Evolutionary conservation across 192 early-diverging fungal species (phyloP), one percentile per base, ranked within the genome.

Genomic region (Dissophora ornata): DNA sequence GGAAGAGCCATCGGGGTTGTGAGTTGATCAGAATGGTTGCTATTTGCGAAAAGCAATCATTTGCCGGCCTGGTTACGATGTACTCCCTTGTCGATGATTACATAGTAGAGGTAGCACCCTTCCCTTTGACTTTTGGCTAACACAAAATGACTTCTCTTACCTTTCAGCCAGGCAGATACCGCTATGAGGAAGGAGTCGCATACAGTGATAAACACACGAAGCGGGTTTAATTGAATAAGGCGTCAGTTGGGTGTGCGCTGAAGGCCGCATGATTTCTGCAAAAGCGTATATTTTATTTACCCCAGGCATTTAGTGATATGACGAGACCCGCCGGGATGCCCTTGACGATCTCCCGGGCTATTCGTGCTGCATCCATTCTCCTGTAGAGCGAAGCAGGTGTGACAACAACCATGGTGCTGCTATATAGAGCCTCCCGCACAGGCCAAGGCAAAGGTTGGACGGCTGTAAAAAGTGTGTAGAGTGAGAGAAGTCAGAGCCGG

Each of bases 11-110:
- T 38, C 73, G 50, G 30, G 73, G 73, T 19, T 77, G 73, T 28
- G 73, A 77, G 57, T 77, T 77, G 65, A 77, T 77, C 26, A 77
- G 47, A 34, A 77, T 77, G 3, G 73, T 77, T 29, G 73, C 73
- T 75, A 47, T 29, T n/a, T n/a, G n/a, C n/a, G n/a, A n/a, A n/a
- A n/a, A n/a, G n/a, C n/a, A n/a, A n/a, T n/a, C n/a, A n/a, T n/a
- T n/a, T n/a, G n/a, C n/a, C n/a, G n/a, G n/a, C n/a, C n/a, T n/a
- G n/a, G n/a, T n/a, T n/a, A n/a, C n/a, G n/a, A n/a, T n/a, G n/a
- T n/a, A n/a, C n/a, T n/a, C n/a, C n/a, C n/a, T n/a, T n/a, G n/a
- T n/a, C n/a, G n/a, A n/a, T n/a, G n/a, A n/a, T n/a, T n/a, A n/a
- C n/a, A n/a, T n/a, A n/a, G n/a, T n/a, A n/a, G n/a, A n/a, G n/a